These are phyloP conservation scores for Ophidiomyces ophidiicola DNA, from an alignment of 2,329 filamentous ascomycete genomes.

Conservation along the genomic window DNA sequence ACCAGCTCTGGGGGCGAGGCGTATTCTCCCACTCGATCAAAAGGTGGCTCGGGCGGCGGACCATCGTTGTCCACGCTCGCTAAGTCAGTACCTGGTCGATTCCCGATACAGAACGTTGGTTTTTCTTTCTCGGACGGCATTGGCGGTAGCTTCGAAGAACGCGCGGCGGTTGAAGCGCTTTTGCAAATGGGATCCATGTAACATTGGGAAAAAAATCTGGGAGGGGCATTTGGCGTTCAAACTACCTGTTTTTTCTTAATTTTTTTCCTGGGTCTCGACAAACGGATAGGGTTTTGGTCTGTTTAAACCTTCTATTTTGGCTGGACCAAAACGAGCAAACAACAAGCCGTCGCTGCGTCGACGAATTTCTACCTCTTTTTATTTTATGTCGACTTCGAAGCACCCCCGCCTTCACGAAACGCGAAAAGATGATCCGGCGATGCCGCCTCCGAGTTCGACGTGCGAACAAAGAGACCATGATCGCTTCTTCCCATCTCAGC, in stretches of 20 bases:
- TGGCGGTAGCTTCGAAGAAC: constrained; percentile 28
- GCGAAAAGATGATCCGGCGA: background rate
- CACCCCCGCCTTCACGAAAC: no score
- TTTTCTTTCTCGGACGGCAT: constrained; percentile 26
- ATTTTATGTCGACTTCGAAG: no score
- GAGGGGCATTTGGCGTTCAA: constrained; percentile 7
- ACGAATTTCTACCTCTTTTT: background rate
- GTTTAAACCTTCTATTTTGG: constrained; percentile 4
- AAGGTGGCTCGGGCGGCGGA: constrained; percentile 22
- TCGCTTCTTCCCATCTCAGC: background rate
- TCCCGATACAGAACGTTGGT: constrained; percentile 25
- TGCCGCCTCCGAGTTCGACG: background rate
- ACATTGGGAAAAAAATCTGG: constrained; percentile 10
- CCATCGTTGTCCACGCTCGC: constrained; percentile 29
- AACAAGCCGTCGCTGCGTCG: background rate
- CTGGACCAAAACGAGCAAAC: constrained; percentile 5
- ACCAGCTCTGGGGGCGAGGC: constrained; percentile 34
- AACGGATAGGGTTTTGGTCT: constrained; percentile 4
- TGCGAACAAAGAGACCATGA: no score
- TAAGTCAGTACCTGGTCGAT: constrained; percentile 30
- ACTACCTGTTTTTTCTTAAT: background rate
- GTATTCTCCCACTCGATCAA: constrained; percentile 17
- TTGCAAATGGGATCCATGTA: constrained; percentile 39
- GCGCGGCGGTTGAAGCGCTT: constrained; percentile 39
- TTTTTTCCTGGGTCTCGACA: background rate